Base-by-base conservation (phyloP, 2,329 filamentous ascomycete genomes). In the Bisporella sp. region DNA sequence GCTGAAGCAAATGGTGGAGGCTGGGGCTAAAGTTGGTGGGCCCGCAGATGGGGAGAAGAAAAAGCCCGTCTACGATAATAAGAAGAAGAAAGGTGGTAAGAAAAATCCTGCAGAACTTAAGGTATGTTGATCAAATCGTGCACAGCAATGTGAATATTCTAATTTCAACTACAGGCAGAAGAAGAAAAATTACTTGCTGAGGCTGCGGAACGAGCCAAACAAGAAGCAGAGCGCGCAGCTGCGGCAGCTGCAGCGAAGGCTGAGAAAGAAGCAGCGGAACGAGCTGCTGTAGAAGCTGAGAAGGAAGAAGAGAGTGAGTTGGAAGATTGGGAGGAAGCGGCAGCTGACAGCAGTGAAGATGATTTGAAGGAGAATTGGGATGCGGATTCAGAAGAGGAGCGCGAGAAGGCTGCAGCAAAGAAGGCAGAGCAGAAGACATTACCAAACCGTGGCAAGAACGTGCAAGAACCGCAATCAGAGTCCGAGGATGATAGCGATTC, bases 241-340 rank as follows among this genome's bases (percentile, higher is more conserved):
- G 82, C 81, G 59, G 79, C 82, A 52, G 79, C 79, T 3, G 78
- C 81, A 54, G 76, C 79, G 49, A 81, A 81, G 60, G 81, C 79
- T 29, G 63, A 80, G 58, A 77, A 76, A 64, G 80, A 78, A 4
- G 78, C 77, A 48, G 75, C 70, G 3, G 79, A 81, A 54, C 77
- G 74, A 31, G 75, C 75, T 32, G 74, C 73, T 40, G 74, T 74
- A 49, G 76, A 76, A 13, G 71, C 71, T 31, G 77, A 81, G 62
- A 75, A 78, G 46, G 77, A 74, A 12, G 72, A 77, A 11, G 72
- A 75, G 46, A 84, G 80, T 45, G 82, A 82, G 13, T 68, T 86
- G 30, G 84, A 87, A 12, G 90, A 96, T 68, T 96, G 91, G 91
- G 89, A 96, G 68, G 82, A 84, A 31, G 84, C 88, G 46, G 89